phyloP scores from a whole-genome alignment of 2,329 filamentous ascomycete genomes.

The Pseudogymnoascus sp. region DNA sequence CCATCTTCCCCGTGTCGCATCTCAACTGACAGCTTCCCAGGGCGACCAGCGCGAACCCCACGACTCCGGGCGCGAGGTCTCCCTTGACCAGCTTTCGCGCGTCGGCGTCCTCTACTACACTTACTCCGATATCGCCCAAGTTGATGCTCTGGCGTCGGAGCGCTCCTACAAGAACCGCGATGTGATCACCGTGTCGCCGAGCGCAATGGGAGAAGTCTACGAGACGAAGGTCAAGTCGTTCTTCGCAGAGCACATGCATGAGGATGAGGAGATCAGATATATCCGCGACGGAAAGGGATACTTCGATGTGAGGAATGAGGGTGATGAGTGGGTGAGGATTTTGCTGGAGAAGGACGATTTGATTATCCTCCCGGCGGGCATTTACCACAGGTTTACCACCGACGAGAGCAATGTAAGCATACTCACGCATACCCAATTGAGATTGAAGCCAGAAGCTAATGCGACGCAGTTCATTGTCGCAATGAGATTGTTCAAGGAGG shows the following conservation, averaged over 20 bases:
- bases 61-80: conserved; percentile 68
- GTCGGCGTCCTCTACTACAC: conserved; percentile 76
- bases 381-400: conserved; percentile 96
- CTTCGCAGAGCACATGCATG: conserved; percentile 92
- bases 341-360: conserved; percentile 77
- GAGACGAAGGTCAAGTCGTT: conserved; percentile 91
- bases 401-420: conserved; percentile 76
- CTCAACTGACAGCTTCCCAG: conserved; percentile 36
- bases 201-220: conserved; percentile 77
- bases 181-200: conserved; percentile 80
- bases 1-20: conserved; percentile 1
- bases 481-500: conserved; percentile 94
- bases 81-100: conserved; percentile 54
- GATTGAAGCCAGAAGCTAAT: conserved; percentile 8
- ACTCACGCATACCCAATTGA: neutral
- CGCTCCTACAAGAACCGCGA: conserved; percentile 92
- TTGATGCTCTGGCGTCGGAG: conserved; percentile 65
- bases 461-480: conserved; percentile 74
- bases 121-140: conserved; percentile 54
- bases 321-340: conserved; percentile 85
- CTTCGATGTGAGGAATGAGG: conserved; percentile 80
- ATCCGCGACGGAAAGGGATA: conserved; percentile 82
- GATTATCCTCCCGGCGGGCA: conserved; percentile 87
- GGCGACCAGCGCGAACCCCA: conserved; percentile 90
- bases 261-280: conserved; percentile 97